Evolutionary conservation across 306 rosid genomes (phyloP).

Genomic region (Abrus precatorius): DNA sequence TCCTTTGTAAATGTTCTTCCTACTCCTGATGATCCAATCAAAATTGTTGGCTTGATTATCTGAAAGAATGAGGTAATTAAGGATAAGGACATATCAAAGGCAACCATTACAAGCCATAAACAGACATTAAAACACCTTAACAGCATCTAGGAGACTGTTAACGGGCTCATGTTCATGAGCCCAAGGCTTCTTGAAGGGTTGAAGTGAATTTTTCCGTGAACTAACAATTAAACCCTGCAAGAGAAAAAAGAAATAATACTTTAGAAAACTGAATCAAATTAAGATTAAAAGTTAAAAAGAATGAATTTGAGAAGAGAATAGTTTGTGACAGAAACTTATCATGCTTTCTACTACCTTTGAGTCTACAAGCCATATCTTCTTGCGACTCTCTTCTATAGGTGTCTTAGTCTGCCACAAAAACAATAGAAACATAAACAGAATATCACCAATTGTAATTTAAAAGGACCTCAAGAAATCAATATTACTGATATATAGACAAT

Average conservation of each 20-base stretch:
- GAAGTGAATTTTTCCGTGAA: constrained; percentile 87
- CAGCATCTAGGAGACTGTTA: constrained; percentile 70
- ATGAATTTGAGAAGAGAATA: neutral
- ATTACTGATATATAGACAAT: constrained; percentile 4
- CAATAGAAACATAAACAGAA: constrained; percentile 26
- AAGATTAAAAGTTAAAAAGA: neutral
- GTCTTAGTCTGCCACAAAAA: constrained; percentile 61
- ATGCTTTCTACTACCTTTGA: constrained; percentile 70
- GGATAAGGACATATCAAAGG: constrained; percentile 12
- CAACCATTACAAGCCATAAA: constrained; percentile 27
- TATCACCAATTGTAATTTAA: constrained; percentile 13
- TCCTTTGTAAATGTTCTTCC: constrained; percentile 89
- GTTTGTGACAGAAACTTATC: constrained; percentile 9
- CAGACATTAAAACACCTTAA: constrained; percentile 64
- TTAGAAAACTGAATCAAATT: constrained; percentile 13
- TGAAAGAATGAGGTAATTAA: constrained; percentile 34
- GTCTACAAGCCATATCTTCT: constrained; percentile 94
- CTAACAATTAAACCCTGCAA: constrained; percentile 88
- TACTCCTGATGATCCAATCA: constrained; percentile 91
- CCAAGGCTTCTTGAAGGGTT: constrained; percentile 93
- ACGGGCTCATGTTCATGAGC: constrained; percentile 95
- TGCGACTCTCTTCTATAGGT: constrained; percentile 85
- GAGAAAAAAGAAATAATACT: constrained; percentile 12
- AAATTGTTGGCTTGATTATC: constrained; percentile 87
- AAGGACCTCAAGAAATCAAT: constrained; percentile 8